phyloP scores from a whole-genome alignment of 352 stramenopile species.

The Phytophthora rubi region DNA sequence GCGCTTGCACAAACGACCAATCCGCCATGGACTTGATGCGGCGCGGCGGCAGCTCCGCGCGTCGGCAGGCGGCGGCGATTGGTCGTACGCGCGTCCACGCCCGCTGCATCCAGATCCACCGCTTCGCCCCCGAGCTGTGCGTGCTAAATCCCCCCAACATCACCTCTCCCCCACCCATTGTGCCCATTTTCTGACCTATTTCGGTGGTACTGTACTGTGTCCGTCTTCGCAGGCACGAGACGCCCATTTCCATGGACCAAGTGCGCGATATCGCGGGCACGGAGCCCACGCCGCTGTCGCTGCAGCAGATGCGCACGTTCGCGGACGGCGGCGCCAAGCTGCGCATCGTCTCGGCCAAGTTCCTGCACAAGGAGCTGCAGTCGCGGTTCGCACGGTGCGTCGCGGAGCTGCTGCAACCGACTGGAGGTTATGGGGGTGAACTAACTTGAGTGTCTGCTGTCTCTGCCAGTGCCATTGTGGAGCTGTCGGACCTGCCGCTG shows the following conservation, averaged over 20 bases:
- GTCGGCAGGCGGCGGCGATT: not conserved
- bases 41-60: conserved; percentile 3
- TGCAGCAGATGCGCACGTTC: conserved; percentile 85
- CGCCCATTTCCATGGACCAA: conserved; percentile 67
- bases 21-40: conserved; percentile 9
- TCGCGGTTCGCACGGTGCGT: conserved; percentile 68
- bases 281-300: conserved; percentile 70
- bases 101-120: conserved; percentile 14
- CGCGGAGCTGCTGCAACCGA: not conserved
- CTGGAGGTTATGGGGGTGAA: not conserved
- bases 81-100: not conserved
- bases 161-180: too few relatives aligned
- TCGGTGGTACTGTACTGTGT: conserved; percentile 7
- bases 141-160: not conserved
- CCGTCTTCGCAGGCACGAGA: conserved; percentile 15
- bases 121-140: conserved; percentile 22
- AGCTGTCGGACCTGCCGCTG: conserved; percentile 77
- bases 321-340: conserved; percentile 66
- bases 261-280: conserved; percentile 61
- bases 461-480: conserved; percentile 54
- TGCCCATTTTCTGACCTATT: conserved; percentile 17
- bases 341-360: conserved; percentile 65
- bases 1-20: conserved; percentile 21
- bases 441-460: not conserved
- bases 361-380: conserved; percentile 84